Evolutionary conservation across 2,329 filamentous ascomycete genomes (phyloP), one percentile per base, ranked within the genome.

Genomic region (Aureobasidium sp.): DNA sequence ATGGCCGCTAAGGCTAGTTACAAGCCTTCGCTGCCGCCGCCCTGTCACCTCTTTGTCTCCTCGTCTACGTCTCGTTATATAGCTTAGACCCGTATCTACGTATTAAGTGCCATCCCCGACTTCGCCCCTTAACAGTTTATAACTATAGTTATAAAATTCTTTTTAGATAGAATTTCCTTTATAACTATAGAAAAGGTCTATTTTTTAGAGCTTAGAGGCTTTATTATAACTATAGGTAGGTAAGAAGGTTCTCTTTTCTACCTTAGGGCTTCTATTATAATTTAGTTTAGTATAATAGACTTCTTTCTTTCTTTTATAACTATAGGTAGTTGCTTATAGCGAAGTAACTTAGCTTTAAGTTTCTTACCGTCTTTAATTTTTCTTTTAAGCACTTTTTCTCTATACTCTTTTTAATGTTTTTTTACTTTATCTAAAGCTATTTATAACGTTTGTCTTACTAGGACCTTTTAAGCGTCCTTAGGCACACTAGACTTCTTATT

Each of bases 71-170:
- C n/a, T n/a, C n/a, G n/a, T n/a, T n/a, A n/a, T n/a, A n/a, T n/a
- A n/a, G n/a, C n/a, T n/a, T n/a, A n/a, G n/a, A n/a, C n/a, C n/a
- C n/a, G n/a, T n/a, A n/a, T n/a, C n/a, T n/a, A n/a, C n/a, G n/a
- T n/a, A n/a, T n/a, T n/a, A n/a, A n/a, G n/a, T n/a, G n/a, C n/a
- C n/a, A n/a, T n/a, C n/a, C n/a, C n/a, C n/a, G n/a, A n/a, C n/a
- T n/a, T n/a, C n/a, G n/a, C n/a, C n/a, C n/a, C n/a, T n/a, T n/a
- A n/a, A n/a, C n/a, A n/a, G 27, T 30, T 30, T 30, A n/a, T n/a
- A n/a, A n/a, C n/a, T n/a, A n/a, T 45, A 45, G 32, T 45, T 32
- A 45, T 19, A 10, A 45, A 14, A 45, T 45, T 30, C 30, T 19
- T n/a, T 21, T 45, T 30, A 45, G 32, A 32, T 11, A 29, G 16